Evolutionary conservation across 208 protist species (phyloP).

Genomic region (Acanthamoeba quina): DNA sequence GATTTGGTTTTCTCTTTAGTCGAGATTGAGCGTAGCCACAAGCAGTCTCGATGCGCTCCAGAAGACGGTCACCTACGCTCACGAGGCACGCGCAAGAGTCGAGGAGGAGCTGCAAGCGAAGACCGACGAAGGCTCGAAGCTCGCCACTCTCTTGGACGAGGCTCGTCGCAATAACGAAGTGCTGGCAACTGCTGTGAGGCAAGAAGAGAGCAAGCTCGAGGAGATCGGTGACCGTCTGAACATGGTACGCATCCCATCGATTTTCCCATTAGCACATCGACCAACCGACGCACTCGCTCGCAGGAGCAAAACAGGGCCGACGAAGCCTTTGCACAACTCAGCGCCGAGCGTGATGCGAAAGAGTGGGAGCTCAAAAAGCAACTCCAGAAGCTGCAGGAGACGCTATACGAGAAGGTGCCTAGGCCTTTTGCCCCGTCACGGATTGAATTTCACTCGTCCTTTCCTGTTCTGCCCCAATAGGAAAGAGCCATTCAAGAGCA

Average conservation of each 20-base stretch:
- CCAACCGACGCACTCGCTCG: not conserved
- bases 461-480: not conserved
- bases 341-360: slow-evolving; percentile 22
- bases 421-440: not conserved
- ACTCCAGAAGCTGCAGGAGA: not conserved
- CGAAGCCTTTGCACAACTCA: not conserved
- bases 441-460: not conserved
- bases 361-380: not conserved
- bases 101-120: not conserved
- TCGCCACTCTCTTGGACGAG: not conserved
- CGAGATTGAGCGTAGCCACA: not conserved
- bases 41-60: not conserved
- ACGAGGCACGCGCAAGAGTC: not conserved
- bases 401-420: not conserved
- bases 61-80: not conserved
- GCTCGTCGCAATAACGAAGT: not conserved
- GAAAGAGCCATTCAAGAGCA: not conserved
- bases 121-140: not conserved
- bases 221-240: slow-evolving; percentile 5
- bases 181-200: not conserved
- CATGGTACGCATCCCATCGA: not conserved
- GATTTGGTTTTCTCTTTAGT: not conserved
- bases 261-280: not conserved
- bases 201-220: not conserved
- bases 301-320: slow-evolving; percentile 47